phyloP scores from a whole-genome alignment of 805 yeast species.

The Starmerella vaccinii region DNA sequence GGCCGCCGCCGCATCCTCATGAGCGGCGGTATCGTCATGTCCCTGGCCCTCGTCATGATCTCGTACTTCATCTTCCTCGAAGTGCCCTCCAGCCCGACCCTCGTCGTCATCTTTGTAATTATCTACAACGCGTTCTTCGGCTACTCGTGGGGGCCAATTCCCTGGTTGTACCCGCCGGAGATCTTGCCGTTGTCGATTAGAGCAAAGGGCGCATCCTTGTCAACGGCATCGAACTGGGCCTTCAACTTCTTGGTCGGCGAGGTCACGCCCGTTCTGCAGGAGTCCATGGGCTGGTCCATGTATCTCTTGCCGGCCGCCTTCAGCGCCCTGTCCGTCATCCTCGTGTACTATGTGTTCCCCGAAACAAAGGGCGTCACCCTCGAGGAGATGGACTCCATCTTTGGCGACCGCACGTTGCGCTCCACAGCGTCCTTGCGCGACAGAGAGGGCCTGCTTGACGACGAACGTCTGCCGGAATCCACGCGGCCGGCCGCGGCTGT shows the following conservation, averaged over 20 bases:
- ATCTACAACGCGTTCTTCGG: constrained; percentile 76
- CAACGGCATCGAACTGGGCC: constrained; percentile 89
- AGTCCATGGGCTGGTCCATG: constrained; percentile 63
- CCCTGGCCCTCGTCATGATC: constrained; percentile 52
- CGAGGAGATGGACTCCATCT: constrained; percentile 86
- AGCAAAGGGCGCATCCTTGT: constrained; percentile 80
- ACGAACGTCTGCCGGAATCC: background rate
- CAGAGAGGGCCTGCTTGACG: constrained; percentile 9
- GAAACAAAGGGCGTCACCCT: constrained; percentile 82
- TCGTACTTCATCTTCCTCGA: constrained; percentile 50
- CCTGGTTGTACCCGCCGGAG: constrained; percentile 81
- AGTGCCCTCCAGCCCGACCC: constrained; percentile 46
- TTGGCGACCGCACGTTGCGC: constrained; percentile 50
- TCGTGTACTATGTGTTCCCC: constrained; percentile 66
- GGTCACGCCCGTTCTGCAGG: constrained; percentile 78
- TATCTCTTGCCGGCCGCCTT: constrained; percentile 74
- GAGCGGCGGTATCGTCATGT: constrained; percentile 74
- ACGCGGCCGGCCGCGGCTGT: background rate
- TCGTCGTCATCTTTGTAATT: constrained; percentile 68
- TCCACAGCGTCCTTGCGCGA: constrained; percentile 20
- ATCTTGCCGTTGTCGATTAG: constrained; percentile 75
- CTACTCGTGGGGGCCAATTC: constrained; percentile 88
- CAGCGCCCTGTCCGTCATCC: constrained; percentile 61
- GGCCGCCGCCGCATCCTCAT: constrained; percentile 79
- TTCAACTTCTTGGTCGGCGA: constrained; percentile 89